Conservation (phyloP, 1,284 basidiomycete species). For the Ceratobasidium sp. region DNA sequence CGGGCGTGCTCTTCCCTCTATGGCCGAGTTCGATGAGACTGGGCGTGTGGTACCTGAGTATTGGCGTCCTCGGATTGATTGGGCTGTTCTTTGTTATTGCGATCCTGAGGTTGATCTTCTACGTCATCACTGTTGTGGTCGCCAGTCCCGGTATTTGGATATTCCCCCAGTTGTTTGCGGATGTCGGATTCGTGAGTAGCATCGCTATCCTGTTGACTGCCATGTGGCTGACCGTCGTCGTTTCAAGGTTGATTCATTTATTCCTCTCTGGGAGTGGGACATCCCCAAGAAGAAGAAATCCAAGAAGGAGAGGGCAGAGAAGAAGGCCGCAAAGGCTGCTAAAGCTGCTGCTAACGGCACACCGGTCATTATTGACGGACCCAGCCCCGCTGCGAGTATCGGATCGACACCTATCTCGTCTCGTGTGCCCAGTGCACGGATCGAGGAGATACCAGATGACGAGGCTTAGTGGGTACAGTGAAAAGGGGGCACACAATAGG, state of each 20-base stretch:
- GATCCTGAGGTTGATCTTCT: conserved; percentile 92
- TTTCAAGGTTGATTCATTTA: conserved; percentile 96
- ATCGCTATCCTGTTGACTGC: conserved; percentile 5
- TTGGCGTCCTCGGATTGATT: conserved; percentile 87
- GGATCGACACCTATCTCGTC: conserved; percentile 23
- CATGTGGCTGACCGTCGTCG: conserved; percentile 26
- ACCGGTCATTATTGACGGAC: conserved; percentile 31
- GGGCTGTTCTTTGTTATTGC: conserved; percentile 92
- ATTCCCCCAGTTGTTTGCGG: conserved; percentile 97
- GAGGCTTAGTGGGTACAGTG: conserved; percentile 40
- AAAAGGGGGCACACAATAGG: background rate
- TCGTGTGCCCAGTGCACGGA: conserved; percentile 41
- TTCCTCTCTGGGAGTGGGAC: conserved; percentile 98
- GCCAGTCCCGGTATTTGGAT: conserved; percentile 96
- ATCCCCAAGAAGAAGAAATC: conserved; percentile 88
- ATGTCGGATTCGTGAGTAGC: conserved; percentile 95
- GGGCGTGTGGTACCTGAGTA: conserved; percentile 95
- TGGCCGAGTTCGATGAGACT: conserved; percentile 95
- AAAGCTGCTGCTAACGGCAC: conserved; percentile 46
- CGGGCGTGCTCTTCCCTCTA: conserved; percentile 98
- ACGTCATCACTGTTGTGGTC: conserved; percentile 88
- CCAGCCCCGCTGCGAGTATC: background rate
- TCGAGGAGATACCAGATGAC: conserved; percentile 47
- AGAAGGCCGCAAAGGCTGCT: conserved; percentile 49
- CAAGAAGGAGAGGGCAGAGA: conserved; percentile 58